Percentiles rank a stretch among this genome's conserved stretches.
These are phyloP conservation scores for Allium cepa DNA, from an alignment of 106 monocot species.

Conservation along the genomic window DNA sequence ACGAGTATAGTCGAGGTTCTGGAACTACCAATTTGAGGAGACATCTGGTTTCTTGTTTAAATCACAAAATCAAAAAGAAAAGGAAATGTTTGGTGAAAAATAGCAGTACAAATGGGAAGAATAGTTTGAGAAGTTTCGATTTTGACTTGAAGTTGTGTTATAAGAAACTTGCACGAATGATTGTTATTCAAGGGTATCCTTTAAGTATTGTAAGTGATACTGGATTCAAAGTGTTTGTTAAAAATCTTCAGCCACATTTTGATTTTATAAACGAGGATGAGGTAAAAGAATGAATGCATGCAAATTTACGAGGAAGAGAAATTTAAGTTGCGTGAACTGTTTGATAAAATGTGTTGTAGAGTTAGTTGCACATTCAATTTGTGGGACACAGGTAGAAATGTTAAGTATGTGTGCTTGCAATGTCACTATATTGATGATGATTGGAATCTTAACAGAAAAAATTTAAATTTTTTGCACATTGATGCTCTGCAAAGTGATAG, in stretches of 20 bases:
- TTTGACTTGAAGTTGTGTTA: constrained; percentile 40
- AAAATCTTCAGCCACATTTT: constrained; percentile 61
- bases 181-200: constrained; percentile 52
- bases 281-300: constrained; percentile 47
- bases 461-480: constrained; percentile 39
- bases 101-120: constrained; percentile 8
- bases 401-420: constrained; percentile 38
- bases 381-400: constrained; percentile 32
- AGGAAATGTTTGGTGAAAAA: constrained; percentile 37
- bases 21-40: constrained; percentile 64
- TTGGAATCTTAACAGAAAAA: constrained; percentile 48
- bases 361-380: constrained; percentile 40
- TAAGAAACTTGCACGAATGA: constrained; percentile 54
- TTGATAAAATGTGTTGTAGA: constrained; percentile 30
- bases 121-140: background rate
- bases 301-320: constrained; percentile 38
- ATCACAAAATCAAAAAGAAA: constrained; percentile 30
- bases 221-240: constrained; percentile 51
- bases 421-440: constrained; percentile 62
- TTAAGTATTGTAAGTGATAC: constrained; percentile 47
- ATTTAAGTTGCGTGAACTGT: constrained; percentile 28
- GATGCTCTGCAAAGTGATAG: constrained; percentile 21
- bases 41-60: constrained; percentile 44
- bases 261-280: constrained; percentile 28
- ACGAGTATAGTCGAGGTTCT: constrained; percentile 50